These are phyloP conservation scores for Tetrastigma voinierianum DNA, from an alignment of 164 flowering plant species.

Conservation along the genomic window DNA sequence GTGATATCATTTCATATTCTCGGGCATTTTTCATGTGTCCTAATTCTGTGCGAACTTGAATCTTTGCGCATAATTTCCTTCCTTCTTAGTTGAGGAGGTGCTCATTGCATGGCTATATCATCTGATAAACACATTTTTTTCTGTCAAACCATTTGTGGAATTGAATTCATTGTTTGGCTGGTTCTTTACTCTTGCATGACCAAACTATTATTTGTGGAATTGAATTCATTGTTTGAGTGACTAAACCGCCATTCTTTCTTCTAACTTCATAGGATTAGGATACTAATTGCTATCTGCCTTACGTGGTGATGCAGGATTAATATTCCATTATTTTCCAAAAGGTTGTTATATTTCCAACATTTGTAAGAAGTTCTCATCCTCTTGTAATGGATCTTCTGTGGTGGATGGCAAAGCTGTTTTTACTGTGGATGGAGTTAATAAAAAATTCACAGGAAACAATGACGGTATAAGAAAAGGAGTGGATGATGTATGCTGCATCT, in stretches of 20 bases:
- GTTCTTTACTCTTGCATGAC: background rate
- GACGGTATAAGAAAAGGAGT: constrained; percentile 33
- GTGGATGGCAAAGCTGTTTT: constrained; percentile 16
- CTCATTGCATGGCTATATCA: background rate
- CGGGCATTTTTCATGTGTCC: background rate
- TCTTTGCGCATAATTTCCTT: background rate
- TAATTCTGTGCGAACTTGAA: too few species aligned
- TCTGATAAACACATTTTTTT: background rate
- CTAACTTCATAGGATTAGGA: background rate
- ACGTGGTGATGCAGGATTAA: constrained; percentile 32
- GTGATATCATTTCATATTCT: background rate
- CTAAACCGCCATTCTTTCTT: background rate
- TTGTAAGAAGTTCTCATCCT: constrained; percentile 31
- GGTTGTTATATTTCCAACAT: constrained; percentile 9
- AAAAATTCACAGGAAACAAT: constrained; percentile 16
- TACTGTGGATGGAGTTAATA: constrained; percentile 10
- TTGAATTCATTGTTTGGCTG: background rate
- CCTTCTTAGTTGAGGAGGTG: too few species aligned
- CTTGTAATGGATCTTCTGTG: constrained; percentile 32
- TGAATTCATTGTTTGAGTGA: too few species aligned
- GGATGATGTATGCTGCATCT: constrained; percentile 53
- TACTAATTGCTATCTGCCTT: background rate
- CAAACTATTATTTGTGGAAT: too few species aligned
- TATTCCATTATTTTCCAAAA: constrained; percentile 16
- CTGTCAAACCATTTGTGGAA: too few species aligned